A percentile compares a stretch with the other conserved stretches of the same genome.
These are phyloP conservation scores for Hirsutella rhossiliensis DNA, from an alignment of 2,329 filamentous ascomycete species.

Conservation along the genomic window DNA sequence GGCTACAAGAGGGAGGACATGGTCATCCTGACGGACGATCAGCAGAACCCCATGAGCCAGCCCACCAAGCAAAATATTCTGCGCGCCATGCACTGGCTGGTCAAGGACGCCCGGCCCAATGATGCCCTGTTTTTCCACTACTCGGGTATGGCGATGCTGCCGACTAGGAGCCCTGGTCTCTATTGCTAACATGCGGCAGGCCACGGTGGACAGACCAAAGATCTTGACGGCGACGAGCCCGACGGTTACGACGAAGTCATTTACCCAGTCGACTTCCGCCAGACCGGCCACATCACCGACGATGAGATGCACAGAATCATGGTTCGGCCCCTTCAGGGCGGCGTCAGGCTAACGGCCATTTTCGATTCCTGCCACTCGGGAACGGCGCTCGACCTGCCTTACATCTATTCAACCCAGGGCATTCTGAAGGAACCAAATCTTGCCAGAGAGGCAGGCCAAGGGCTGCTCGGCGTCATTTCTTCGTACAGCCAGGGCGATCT, in stretches of 20 bases:
- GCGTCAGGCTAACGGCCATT: constrained; percentile 49
- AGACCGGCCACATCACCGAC: constrained; percentile 70
- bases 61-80: constrained; percentile 93
- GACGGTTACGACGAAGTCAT: constrained; percentile 78
- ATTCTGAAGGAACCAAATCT: constrained; percentile 58
- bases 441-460: constrained; percentile 55
- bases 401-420: constrained; percentile 58
- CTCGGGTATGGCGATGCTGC: constrained; percentile 48
- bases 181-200: constrained; percentile 26
- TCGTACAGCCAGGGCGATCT: constrained; percentile 61
- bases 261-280: constrained; percentile 71
- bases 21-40: constrained; percentile 92
- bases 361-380: constrained; percentile 58
- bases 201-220: constrained; percentile 71
- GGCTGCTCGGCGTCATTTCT: constrained; percentile 46
- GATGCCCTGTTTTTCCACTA: constrained; percentile 98
- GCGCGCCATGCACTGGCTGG: constrained; percentile 94
- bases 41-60: constrained; percentile 94
- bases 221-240: constrained; percentile 68
- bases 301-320: constrained; percentile 74
- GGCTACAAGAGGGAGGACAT: constrained; percentile 93
- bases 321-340: constrained; percentile 41
- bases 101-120: constrained; percentile 84
- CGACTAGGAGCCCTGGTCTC: not conserved
- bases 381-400: constrained; percentile 53